These are phyloP conservation scores for Caloboletus inedulis DNA, from an alignment of 1,284 basidiomycete genomes.

Conservation along the genomic window DNA sequence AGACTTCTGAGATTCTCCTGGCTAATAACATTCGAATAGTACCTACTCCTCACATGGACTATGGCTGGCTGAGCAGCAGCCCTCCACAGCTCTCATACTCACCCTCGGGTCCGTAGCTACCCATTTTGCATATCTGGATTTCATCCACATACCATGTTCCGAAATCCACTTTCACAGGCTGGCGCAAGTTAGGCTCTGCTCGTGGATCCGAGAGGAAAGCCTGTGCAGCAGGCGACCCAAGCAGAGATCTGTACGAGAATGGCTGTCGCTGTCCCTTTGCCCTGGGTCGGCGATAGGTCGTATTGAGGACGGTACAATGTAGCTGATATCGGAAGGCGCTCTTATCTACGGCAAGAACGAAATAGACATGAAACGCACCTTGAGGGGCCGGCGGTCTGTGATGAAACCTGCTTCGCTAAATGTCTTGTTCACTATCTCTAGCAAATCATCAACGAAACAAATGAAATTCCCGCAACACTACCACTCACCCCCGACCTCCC, in stretches of 20 bases:
- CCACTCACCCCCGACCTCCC: slow-evolving; percentile 42
- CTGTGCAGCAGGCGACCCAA: slow-evolving; percentile 32
- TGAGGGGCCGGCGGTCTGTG: slow-evolving; percentile 53
- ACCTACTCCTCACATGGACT: not conserved
- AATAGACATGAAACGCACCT: slow-evolving; percentile 41
- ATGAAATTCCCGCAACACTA: slow-evolving; percentile 30
- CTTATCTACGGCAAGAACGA: not conserved
- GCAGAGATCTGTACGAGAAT: slow-evolving; percentile 49
- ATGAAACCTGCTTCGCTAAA: slow-evolving; percentile 55
- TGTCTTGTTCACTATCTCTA: slow-evolving; percentile 33
- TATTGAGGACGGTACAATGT: slow-evolving; percentile 68
- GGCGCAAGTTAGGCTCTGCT: slow-evolving; percentile 3
- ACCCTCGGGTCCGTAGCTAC: slow-evolving; percentile 34
- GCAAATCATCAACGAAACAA: slow-evolving; percentile 30
- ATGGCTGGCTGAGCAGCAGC: slow-evolving; percentile 13
- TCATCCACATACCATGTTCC: slow-evolving; percentile 33
- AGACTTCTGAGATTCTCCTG: not conserved
- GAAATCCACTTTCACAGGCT: slow-evolving; percentile 26
- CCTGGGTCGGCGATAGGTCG: slow-evolving; percentile 49
- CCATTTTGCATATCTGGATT: slow-evolving; percentile 36
- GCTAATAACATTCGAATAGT: not conserved
- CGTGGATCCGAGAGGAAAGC: slow-evolving; percentile 8
- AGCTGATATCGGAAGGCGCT: slow-evolving; percentile 41
- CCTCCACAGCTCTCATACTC: slow-evolving; percentile 34
- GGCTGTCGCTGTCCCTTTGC: slow-evolving; percentile 34